Conservation (phyloP, 805 yeast genomes). For the Saturnispora kantuleensis region DNA sequence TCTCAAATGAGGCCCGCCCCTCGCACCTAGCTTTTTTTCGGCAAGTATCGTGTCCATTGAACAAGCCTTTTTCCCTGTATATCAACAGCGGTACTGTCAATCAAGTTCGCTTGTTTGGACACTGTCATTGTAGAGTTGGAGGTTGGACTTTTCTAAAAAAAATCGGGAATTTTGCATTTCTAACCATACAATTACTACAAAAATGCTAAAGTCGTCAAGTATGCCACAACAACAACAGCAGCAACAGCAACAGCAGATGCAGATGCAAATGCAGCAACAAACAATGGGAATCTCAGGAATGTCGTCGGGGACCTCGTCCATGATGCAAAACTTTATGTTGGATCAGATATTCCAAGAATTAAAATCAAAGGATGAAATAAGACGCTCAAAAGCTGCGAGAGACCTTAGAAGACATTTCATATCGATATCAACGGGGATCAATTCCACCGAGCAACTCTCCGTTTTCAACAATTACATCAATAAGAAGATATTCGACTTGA, state of each 20-base stretch:
- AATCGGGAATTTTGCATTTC: no score
- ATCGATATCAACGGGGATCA: slow-evolving; percentile 61
- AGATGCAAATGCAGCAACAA: not conserved
- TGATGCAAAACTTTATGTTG: slow-evolving; percentile 29
- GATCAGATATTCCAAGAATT: slow-evolving; percentile 45
- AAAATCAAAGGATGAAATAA: slow-evolving; percentile 33
- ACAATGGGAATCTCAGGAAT: not conserved
- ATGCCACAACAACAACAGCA: slow-evolving; percentile 8
- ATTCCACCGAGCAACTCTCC: slow-evolving; percentile 71
- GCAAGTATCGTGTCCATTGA: no score
- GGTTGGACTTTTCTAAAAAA: no score
- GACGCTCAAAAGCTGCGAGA: slow-evolving; percentile 47
- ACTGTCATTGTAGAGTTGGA: no score
- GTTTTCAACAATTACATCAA: slow-evolving; percentile 78
- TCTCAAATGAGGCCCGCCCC: no score
- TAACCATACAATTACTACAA: not conserved
- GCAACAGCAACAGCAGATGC: slow-evolving; percentile 2
- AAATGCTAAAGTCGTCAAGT: not conserved
- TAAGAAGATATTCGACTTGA: slow-evolving; percentile 75
- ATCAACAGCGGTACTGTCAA: no score
- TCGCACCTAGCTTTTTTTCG: no score
- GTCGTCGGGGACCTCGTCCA: slow-evolving; percentile 11
- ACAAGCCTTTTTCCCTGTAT: no score
- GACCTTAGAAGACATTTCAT: slow-evolving; percentile 64
- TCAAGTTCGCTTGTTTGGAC: no score